phyloP scores from a whole-genome alignment of 2,329 filamentous ascomycete genomes.

The Phaeosphaeria sp. region DNA sequence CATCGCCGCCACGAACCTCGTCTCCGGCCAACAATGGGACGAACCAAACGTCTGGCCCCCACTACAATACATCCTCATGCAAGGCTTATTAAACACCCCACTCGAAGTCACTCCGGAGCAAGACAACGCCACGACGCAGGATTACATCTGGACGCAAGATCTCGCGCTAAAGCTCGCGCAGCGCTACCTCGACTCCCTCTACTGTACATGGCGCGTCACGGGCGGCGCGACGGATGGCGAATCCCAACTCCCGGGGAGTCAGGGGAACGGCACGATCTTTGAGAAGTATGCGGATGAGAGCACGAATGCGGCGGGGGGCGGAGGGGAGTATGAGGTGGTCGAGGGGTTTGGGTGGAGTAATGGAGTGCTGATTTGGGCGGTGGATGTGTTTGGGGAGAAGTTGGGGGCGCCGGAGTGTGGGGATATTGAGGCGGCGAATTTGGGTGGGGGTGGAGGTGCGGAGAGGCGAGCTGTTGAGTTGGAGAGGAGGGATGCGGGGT shows the following conservation, averaged over 20 bases:
- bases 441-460: slow-evolving; percentile 21
- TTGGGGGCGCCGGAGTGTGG: slow-evolving; percentile 61
- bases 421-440: slow-evolving; percentile 39
- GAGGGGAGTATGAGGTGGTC: slow-evolving; percentile 73
- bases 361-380: slow-evolving; percentile 71
- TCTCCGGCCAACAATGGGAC: slow-evolving; percentile 72
- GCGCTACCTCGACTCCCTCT: slow-evolving; percentile 71
- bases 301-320: slow-evolving; percentile 67
- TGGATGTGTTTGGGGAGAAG: slow-evolving; percentile 65
- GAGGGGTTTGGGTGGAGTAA: slow-evolving; percentile 77
- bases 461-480: slow-evolving; percentile 44
- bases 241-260: slow-evolving; percentile 37
- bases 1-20: slow-evolving; percentile 68
- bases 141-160: slow-evolving; percentile 61
- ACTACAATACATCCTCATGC: slow-evolving; percentile 69
- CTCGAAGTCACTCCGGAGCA: slow-evolving; percentile 62
- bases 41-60: slow-evolving; percentile 75
- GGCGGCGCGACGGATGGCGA: slow-evolving; percentile 62
- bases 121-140: slow-evolving; percentile 44
- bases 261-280: slow-evolving; percentile 70
- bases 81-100: slow-evolving; percentile 66
- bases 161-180: slow-evolving; percentile 67
- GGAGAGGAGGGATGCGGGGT: slow-evolving; percentile 35
- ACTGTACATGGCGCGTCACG: slow-evolving; percentile 74
- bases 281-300: slow-evolving; percentile 71